Conservation (phyloP, 805 yeast species). For the Peterozyma xylosa region DNA sequence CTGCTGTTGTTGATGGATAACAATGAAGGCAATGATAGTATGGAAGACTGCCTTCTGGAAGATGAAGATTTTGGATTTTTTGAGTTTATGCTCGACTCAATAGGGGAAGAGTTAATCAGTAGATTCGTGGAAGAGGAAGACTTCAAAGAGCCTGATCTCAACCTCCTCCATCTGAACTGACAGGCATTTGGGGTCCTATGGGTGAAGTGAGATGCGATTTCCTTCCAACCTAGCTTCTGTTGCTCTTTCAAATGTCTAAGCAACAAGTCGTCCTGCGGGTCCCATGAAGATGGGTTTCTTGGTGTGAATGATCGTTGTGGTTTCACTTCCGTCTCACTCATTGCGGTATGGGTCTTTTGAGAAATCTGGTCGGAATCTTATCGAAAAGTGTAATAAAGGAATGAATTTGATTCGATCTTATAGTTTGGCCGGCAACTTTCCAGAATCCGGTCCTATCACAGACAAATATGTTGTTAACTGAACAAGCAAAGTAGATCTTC, state of each 20-base stretch:
- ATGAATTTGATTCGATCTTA: too few relatives aligned
- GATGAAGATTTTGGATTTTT: neutral
- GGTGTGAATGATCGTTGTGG: neutral
- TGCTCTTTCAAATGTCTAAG: conserved; percentile 72
- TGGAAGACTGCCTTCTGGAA: conserved; percentile 9
- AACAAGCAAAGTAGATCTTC: too few relatives aligned
- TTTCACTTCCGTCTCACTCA: too few relatives aligned
- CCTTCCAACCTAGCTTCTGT: conserved; percentile 85
- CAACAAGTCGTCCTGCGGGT: conserved; percentile 66
- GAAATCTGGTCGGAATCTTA: too few relatives aligned
- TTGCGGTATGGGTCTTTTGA: too few relatives aligned
- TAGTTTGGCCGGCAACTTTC: too few relatives aligned
- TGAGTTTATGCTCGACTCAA: neutral
- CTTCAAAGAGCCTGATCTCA: conserved; percentile 35
- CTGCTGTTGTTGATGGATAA: conserved; percentile 6
- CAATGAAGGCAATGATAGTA: conserved; percentile 11
- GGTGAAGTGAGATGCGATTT: conserved; percentile 68
- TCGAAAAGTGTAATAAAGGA: too few relatives aligned
- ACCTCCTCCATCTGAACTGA: conserved; percentile 82
- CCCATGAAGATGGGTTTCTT: conserved; percentile 45
- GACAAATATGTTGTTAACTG: too few relatives aligned
- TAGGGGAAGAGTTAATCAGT: conserved; percentile 9
- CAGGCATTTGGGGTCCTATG: conserved; percentile 86
- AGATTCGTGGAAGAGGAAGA: conserved; percentile 12
- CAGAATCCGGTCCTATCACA: too few relatives aligned